A percentile compares a stretch with the other conserved stretches of the same genome.
Evolutionary conservation across 352 stramenopile species (phyloP).

Genomic region (Phytophthora sojae): DNA sequence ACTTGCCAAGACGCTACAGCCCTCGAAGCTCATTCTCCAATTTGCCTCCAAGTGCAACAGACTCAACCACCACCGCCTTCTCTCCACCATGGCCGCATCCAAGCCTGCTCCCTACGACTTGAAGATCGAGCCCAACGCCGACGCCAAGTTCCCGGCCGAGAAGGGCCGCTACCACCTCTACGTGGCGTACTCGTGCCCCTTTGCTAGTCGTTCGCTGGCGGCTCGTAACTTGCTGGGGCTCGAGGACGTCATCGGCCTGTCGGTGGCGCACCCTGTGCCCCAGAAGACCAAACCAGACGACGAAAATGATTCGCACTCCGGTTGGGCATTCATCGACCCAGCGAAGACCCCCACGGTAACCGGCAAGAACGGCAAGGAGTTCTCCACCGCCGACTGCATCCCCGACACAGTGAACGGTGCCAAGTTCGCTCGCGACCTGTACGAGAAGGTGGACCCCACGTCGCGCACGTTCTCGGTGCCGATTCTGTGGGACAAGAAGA

Average conservation of each 20-base stretch:
- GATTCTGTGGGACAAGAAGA: conserved; percentile 77
- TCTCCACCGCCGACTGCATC: conserved; percentile 27
- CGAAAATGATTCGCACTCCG: conserved; percentile 34
- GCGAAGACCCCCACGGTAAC: conserved; percentile 7
- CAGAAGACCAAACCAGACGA: conserved; percentile 54
- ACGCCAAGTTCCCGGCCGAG: conserved; percentile 53
- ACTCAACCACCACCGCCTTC: neutral
- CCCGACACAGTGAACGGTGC: conserved; percentile 36
- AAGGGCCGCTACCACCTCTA: conserved; percentile 93
- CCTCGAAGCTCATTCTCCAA: neutral
- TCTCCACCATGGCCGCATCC: conserved; percentile 16
- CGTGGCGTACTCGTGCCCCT: conserved; percentile 92
- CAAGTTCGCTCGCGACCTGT: conserved; percentile 46
- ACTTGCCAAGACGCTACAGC: neutral
- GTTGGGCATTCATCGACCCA: conserved; percentile 41
- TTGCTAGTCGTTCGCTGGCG: conserved; percentile 65
- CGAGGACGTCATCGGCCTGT: conserved; percentile 91
- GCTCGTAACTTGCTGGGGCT: conserved; percentile 92
- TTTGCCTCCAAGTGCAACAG: neutral
- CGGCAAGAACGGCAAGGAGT: conserved; percentile 23
- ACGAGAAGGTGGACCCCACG: conserved; percentile 38
- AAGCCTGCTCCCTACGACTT: conserved; percentile 30
- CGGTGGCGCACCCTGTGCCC: conserved; percentile 73
- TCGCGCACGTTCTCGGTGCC: conserved; percentile 55
- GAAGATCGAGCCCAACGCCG: conserved; percentile 31